Percentiles rank a stretch among this genome's conserved stretches.
Evolutionary conservation across 1,284 basidiomycete genomes (phyloP).

Genomic region (Pseudozyma flocculosa): DNA sequence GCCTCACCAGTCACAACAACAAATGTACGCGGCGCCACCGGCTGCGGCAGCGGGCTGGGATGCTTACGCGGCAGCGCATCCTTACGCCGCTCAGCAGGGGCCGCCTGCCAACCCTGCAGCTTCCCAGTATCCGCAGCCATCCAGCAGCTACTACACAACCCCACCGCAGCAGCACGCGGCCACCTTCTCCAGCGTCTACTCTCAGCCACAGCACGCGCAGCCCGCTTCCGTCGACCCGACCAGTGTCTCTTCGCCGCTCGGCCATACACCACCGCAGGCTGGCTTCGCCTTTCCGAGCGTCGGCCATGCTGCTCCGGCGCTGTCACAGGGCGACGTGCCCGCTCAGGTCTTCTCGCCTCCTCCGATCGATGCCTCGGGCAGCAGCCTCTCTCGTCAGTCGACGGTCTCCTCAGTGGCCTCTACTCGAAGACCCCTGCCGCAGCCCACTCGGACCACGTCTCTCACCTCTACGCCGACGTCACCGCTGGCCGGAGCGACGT

Average conservation of each 20-base stretch:
- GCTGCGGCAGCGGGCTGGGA: background rate
- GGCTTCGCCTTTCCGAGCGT: conserved; percentile 6
- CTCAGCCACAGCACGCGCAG: conserved; percentile 7
- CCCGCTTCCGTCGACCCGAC: conserved; percentile 2
- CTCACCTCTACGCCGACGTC: conserved; percentile 25
- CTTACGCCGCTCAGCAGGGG: conserved; percentile 3
- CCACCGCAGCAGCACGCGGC: conserved; percentile 5
- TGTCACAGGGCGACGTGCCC: conserved; percentile 6
- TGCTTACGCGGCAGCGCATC: background rate
- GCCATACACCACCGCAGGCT: conserved; percentile 8
- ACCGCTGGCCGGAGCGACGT: conserved; percentile 6
- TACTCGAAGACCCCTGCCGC: conserved; percentile 25
- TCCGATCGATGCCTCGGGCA: conserved; percentile 5
- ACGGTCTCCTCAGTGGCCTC: conserved; percentile 31
- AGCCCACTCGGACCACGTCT: conserved; percentile 27
- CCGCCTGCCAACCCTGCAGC: background rate
- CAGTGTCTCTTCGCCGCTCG: no score
- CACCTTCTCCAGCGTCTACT: background rate
- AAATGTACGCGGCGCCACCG: background rate
- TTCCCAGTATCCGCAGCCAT: background rate
- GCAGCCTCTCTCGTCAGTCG: conserved; percentile 25
- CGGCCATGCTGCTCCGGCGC: conserved; percentile 7
- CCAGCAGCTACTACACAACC: conserved; percentile 1
- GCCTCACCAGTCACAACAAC: background rate
- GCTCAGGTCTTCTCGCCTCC: conserved; percentile 11